phyloP scores from a whole-genome alignment of 257 asterid genomes.

The Oldenlandia corymbosa region DNA sequence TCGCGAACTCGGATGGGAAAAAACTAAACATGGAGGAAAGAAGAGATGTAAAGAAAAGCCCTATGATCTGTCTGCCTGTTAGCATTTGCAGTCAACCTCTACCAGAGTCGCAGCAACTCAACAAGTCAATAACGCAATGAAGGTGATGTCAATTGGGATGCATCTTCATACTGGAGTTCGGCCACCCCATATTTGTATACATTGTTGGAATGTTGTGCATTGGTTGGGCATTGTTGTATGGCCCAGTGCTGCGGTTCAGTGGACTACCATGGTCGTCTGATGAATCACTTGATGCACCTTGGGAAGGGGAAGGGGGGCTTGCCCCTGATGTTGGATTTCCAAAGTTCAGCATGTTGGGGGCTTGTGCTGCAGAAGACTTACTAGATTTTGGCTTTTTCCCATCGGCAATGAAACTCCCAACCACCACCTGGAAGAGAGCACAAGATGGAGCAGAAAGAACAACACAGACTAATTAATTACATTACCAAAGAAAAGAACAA shows the following conservation, averaged over 20 bases:
- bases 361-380: constrained; percentile 29
- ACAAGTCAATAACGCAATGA: constrained; percentile 2
- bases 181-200: constrained; percentile 60
- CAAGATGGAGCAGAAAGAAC: constrained; percentile 4
- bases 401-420: constrained; percentile 88
- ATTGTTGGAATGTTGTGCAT: constrained; percentile 44
- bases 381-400: constrained; percentile 53
- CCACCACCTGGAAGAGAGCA: constrained; percentile 49
- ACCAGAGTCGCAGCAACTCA: constrained; percentile 1
- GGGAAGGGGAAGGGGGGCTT: constrained; percentile 65
- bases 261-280: constrained; percentile 63
- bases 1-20: neutral
- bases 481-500: neutral
- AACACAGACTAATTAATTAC: neutral
- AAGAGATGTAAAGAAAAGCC: constrained; percentile 9
- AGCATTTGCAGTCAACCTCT: constrained; percentile 16
- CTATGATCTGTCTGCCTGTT: constrained; percentile 26
- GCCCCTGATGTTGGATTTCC: constrained; percentile 40
- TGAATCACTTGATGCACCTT: constrained; percentile 64
- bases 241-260: constrained; percentile 33
- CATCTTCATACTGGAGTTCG: constrained; percentile 49
- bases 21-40: neutral
- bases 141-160: constrained; percentile 28
- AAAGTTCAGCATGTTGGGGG: constrained; percentile 53
- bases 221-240: constrained; percentile 42